These are phyloP conservation scores for Mallotus nudiflorus DNA, from an alignment of 345 rosid species.

Conservation along the genomic window DNA sequence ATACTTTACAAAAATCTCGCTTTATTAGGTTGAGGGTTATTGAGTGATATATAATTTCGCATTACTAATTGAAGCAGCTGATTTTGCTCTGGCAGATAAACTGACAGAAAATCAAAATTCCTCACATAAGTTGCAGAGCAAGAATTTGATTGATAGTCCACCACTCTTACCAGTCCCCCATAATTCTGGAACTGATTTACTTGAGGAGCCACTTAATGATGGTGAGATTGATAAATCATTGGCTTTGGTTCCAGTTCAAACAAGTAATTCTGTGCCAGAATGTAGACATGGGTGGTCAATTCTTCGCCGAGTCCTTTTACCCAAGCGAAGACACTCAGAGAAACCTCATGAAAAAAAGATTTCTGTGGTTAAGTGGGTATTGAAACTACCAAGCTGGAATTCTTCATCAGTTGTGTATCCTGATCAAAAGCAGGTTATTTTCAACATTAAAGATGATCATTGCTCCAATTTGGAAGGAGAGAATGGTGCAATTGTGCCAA, in stretches of 20 bases:
- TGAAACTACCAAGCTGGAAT: conserved; percentile 48
- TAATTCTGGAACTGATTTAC: conserved; percentile 14
- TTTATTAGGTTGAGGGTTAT: too few relatives aligned
- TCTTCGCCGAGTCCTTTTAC: conserved; percentile 43
- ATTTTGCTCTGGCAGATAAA: conserved; percentile 28
- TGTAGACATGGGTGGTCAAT: conserved; percentile 62
- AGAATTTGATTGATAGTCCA: conserved; percentile 13
- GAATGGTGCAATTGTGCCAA: conserved; percentile 48
- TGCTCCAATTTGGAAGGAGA: conserved; percentile 52
- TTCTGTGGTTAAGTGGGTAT: conserved; percentile 52
- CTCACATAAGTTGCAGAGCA: conserved; percentile 15
- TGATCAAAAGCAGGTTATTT: conserved; percentile 50
- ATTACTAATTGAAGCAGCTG: conserved; percentile 7
- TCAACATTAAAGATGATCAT: conserved; percentile 35
- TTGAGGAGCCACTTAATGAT: conserved; percentile 16
- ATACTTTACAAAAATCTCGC: conserved; percentile 16
- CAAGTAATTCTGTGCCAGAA: conserved; percentile 24
- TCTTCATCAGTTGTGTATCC: conserved; percentile 65
- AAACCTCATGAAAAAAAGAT: conserved; percentile 50
- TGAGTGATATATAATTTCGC: conserved; percentile 7
- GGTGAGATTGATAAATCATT: conserved; percentile 37
- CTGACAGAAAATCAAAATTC: conserved; percentile 13
- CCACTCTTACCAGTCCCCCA: neutral
- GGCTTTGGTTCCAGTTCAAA: conserved; percentile 54
- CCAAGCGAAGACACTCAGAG: conserved; percentile 33